Evolutionary conservation across 176 grass and related monocot species (phyloP), one percentile per base, ranked within the genome.

Genomic region (Carex kokanica): DNA sequence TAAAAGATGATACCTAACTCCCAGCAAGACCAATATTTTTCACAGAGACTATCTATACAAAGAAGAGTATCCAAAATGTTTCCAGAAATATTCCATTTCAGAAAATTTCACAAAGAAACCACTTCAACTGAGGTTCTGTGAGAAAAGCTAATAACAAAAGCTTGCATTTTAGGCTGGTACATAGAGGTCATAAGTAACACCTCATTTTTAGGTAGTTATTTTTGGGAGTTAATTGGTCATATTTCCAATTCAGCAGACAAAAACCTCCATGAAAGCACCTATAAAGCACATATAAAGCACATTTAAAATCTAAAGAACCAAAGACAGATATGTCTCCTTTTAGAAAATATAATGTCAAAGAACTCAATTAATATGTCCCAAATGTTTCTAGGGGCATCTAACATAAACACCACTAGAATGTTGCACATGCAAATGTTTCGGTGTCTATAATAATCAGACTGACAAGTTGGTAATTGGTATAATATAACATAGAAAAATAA

Each of bases 251-350:
- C 41, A 43, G 8, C 41, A 43, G 41, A 43, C 41, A 43, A 1
- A 43, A 43, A 4, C 41, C 41, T 43, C 41, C 41, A 8, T 43
- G 41, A 43, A 43, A 43, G 41, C 41, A 43, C 41, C 1, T 23
- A 21, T 12, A 34, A 36, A 67, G 64, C 41, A 43, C 41, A 9
- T 23, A 21, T 12, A 34, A 36, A 67, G 64, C 13, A 49, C 47
- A 75, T 75, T 70, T 75, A 75, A 75, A 75, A 13, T 14, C 18
- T 51, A 49, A 74, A 45, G 31, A 74, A 74, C 41, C 63, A 66
- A 69, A 38, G 13, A 69, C 31, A 34, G 13, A 38, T 65, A 11
- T 11, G 52, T 14, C n/a, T 29, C 71, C 71, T 74, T 74, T 52
- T 52, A 0, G 15, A 27, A 49, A 12, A 74, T 3, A 51, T 51